These are phyloP conservation scores for Starmerella stigmatis DNA, from an alignment of 805 yeast species.

Conservation along the genomic window DNA sequence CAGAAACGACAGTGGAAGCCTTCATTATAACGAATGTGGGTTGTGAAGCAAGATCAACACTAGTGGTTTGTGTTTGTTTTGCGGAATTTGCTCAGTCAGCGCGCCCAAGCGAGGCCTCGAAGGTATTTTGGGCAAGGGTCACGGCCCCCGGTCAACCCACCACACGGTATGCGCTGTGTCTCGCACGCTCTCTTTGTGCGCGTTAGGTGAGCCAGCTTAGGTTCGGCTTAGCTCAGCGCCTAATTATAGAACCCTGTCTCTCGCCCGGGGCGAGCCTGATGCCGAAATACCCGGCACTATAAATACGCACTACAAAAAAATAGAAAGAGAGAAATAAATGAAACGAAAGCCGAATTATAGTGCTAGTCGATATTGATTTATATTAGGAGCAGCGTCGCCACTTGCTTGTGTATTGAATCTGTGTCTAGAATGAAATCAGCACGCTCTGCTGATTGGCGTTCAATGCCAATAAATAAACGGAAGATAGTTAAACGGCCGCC, in stretches of 20 bases:
- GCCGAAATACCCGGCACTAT: not conserved
- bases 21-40: conserved; percentile 12
- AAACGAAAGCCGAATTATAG: not conserved
- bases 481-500: not conserved
- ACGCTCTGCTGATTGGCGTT: not conserved
- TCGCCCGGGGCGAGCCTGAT: too few species aligned
- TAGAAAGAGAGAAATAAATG: not conserved
- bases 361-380: too few species aligned
- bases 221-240: conserved; percentile 1
- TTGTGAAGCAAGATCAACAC: not conserved
- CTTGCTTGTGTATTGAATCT: too few species aligned
- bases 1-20: conserved; percentile 31
- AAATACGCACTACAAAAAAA: not conserved
- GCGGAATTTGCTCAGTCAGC: conserved; percentile 6
- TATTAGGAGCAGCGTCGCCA: too few species aligned
- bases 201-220: too few species aligned
- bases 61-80: conserved; percentile 3
- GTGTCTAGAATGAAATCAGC: too few species aligned
- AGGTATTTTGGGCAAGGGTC: conserved; percentile 7
- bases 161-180: too few species aligned
- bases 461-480: not conserved
- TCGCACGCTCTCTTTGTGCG: too few species aligned
- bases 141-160: too few species aligned
- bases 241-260: conserved; percentile 1
- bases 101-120: conserved; percentile 5